Conservation (phyloP, 2,329 filamentous ascomycete genomes). For the Ophiostoma piceae region DNA sequence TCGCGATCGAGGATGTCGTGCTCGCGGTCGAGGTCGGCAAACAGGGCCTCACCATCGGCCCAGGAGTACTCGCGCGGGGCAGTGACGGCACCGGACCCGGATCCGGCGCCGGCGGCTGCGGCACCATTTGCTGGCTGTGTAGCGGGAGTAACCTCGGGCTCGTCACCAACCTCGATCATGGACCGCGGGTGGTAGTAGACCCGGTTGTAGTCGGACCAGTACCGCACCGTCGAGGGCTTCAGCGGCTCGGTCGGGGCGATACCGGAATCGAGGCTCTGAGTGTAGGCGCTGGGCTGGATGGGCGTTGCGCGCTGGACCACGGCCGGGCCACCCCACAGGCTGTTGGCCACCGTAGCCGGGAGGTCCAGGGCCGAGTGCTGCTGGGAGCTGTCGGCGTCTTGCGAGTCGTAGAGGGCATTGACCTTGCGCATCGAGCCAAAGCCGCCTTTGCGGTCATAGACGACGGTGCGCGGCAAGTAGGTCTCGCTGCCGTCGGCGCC, state of each 20-base stretch:
- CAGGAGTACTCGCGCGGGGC: slow-evolving; percentile 41
- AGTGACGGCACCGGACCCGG: not conserved
- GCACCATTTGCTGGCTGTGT: not conserved
- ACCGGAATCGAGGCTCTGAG: slow-evolving; percentile 71
- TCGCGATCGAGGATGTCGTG: slow-evolving; percentile 89
- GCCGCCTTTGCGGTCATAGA: slow-evolving; percentile 91
- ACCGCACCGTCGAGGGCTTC: slow-evolving; percentile 68
- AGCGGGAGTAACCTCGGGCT: slow-evolving; percentile 21
- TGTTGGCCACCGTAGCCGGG: slow-evolving; percentile 18
- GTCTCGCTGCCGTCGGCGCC: slow-evolving; percentile 83
- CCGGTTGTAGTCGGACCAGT: slow-evolving; percentile 94
- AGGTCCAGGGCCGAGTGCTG: slow-evolving; percentile 20
- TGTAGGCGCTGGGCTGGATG: slow-evolving; percentile 69
- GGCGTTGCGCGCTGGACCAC: slow-evolving; percentile 62
- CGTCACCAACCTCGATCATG: slow-evolving; percentile 62
- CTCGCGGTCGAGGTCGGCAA: slow-evolving; percentile 66
- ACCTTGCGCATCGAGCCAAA: slow-evolving; percentile 85
- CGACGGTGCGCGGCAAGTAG: slow-evolving; percentile 81
- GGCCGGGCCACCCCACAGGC: slow-evolving; percentile 51
- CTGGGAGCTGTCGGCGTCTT: slow-evolving; percentile 30
- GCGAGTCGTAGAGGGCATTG: slow-evolving; percentile 75
- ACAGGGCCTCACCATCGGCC: slow-evolving; percentile 68
- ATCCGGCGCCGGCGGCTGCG: not conserved
- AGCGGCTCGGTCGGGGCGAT: slow-evolving; percentile 54
- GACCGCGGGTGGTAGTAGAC: slow-evolving; percentile 90